Base-by-base conservation (phyloP, 1,284 basidiomycete genomes). In the Somion occarium region DNA sequence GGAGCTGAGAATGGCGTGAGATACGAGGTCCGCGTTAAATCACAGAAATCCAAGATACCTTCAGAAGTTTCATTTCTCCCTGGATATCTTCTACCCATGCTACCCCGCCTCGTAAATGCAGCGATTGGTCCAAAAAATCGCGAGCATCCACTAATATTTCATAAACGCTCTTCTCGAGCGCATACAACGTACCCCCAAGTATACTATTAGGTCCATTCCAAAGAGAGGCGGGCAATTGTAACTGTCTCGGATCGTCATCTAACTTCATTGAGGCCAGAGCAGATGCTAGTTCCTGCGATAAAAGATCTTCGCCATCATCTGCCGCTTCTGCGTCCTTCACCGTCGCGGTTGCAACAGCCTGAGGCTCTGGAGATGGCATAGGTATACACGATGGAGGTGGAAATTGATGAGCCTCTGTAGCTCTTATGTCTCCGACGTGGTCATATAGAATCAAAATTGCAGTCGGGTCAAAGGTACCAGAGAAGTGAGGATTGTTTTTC, bases 401-500 rank as follows among this genome's bases (percentile, higher is more conserved):
- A 56, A 80, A 85, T 53, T 80, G 69, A 52, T 72, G 75, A 2
- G 74, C 77, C 54, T 80, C 75, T 2, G 79, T 60, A 1, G 71
- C 63, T 4, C 80, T 73, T 5, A 69, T 67, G 22, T 65, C 63
- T 3, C 67, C 67, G 5, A 64, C 61, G 2, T 68, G 68, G 54
- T 79, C 77, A 1, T 72, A 72, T 3, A 82, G 53, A 23, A 79
- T 54, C 7, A 85, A 53, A 5, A 96, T 82, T 1, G 83, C 76
- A 42, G 77, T 71, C 0, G 92, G 86, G 64, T 95, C 91, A 64
- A 78, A 84, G 9, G 76, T 69, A 9, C 85, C 80, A 39, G 74
- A 70, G 63, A 86, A 88, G 65, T 93, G 87, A 1, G 92, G 91
- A 53, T 67, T 88, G 24, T 74, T 70, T 45, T 79, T 76, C 0